These are phyloP conservation scores for Alternaria postmessia DNA, from an alignment of 2,329 filamentous ascomycete species.

Conservation along the genomic window DNA sequence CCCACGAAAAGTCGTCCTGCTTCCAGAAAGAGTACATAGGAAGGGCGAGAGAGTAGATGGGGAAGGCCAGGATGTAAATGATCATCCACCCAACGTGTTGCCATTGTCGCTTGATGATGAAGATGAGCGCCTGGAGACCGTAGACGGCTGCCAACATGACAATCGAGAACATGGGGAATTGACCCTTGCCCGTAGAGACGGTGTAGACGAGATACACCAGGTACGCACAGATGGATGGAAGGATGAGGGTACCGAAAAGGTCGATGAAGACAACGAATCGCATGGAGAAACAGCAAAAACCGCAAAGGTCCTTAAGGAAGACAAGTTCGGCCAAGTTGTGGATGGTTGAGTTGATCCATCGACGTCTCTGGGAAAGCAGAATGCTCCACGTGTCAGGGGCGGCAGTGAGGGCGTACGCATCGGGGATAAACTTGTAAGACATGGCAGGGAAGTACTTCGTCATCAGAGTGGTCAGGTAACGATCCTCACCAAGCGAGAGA, in stretches of 20 bases:
- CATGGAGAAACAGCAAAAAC: slow-evolving; percentile 99
- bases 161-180: slow-evolving; percentile 86
- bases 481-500: slow-evolving; percentile 92
- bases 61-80: slow-evolving; percentile 95
- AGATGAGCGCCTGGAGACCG: slow-evolving; percentile 93
- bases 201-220: slow-evolving; percentile 86
- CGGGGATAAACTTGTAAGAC: slow-evolving; percentile 94
- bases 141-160: slow-evolving; percentile 91
- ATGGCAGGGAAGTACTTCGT: slow-evolving; percentile 95
- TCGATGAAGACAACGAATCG: slow-evolving; percentile 95
- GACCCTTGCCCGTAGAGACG: slow-evolving; percentile 72
- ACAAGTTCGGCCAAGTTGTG: slow-evolving; percentile 95
- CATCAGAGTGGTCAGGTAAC: slow-evolving; percentile 96
- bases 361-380: slow-evolving; percentile 93
- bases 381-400: slow-evolving; percentile 95
- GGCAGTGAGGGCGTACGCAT: slow-evolving; percentile 91
- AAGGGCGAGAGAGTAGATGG: slow-evolving; percentile 89
- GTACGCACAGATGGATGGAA: slow-evolving; percentile 88
- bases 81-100: slow-evolving; percentile 99
- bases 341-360: slow-evolving; percentile 99
- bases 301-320: slow-evolving; percentile 90
- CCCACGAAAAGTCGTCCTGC: slow-evolving; percentile 98
- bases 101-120: slow-evolving; percentile 97
- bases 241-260: slow-evolving; percentile 88
- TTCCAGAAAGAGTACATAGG: slow-evolving; percentile 99